A percentile compares a stretch with the other conserved stretches of the same genome.
Conservation (phyloP, 1,284 basidiomycete species). For the Ustilago sp. region DNA sequence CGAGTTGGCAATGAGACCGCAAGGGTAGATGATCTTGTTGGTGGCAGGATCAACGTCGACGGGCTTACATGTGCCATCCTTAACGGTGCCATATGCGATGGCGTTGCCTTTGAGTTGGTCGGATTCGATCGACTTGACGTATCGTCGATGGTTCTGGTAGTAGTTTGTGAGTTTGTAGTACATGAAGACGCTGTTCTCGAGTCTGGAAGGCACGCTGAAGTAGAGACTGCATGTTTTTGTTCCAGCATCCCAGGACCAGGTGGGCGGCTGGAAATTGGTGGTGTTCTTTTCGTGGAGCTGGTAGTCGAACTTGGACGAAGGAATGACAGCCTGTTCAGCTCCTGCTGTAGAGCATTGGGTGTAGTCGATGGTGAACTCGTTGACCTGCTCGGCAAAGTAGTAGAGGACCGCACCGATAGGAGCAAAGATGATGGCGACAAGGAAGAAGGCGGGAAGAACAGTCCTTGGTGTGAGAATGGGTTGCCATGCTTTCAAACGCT, state of each 20-base stretch:
- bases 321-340: conserved; percentile 73
- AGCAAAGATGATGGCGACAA: conserved; percentile 92
- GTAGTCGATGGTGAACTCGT: conserved; percentile 95
- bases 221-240: conserved; percentile 58
- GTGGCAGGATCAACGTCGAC: conserved; percentile 72
- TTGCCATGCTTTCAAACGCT: conserved; percentile 99
- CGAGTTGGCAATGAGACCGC: conserved; percentile 98
- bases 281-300: conserved; percentile 68
- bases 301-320: conserved; percentile 79
- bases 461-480: conserved; percentile 97
- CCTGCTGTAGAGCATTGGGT: conserved; percentile 77
- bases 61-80: conserved; percentile 87
- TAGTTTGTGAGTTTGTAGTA: conserved; percentile 84
- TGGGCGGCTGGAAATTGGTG: conserved; percentile 66
- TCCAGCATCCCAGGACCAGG: conserved; percentile 43
- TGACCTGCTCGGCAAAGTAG: conserved; percentile 76
- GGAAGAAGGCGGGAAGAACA: conserved; percentile 93
- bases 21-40: conserved; percentile 78
- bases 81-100: conserved; percentile 71
- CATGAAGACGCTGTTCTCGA: conserved; percentile 83
- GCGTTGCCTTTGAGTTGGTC: conserved; percentile 85
- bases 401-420: conserved; percentile 87
- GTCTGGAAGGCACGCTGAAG: conserved; percentile 77
- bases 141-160: conserved; percentile 98
- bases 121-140: conserved; percentile 89